phyloP scores from a whole-genome alignment of 352 stramenopile species.

The Phytophthora sp. region DNA sequence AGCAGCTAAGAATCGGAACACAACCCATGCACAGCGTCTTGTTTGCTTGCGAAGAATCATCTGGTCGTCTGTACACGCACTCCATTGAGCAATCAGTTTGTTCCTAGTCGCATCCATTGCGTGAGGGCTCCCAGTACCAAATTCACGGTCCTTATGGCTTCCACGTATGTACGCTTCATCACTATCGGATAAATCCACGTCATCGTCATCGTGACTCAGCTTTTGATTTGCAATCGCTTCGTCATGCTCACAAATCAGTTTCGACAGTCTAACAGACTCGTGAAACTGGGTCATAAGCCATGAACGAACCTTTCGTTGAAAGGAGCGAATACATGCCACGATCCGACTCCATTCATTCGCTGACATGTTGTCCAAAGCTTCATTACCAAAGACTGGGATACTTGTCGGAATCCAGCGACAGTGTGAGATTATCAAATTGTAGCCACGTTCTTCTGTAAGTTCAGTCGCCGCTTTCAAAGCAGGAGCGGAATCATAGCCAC shows the following conservation, averaged over 20 bases:
- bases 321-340: slow-evolving; percentile 34
- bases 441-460: slow-evolving; percentile 28
- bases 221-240: slow-evolving; percentile 41
- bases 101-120: slow-evolving; percentile 19
- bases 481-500: slow-evolving; percentile 51
- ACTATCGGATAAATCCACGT: slow-evolving; percentile 30
- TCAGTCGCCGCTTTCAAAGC: slow-evolving; percentile 17
- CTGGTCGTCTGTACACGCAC: slow-evolving; percentile 66
- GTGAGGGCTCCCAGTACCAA: background rate
- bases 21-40: slow-evolving; percentile 74
- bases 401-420: slow-evolving; percentile 74
- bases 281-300: slow-evolving; percentile 33
- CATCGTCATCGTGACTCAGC: slow-evolving; percentile 44
- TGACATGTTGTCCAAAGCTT: slow-evolving; percentile 42
- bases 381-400: slow-evolving; percentile 62
- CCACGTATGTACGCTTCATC: slow-evolving; percentile 30
- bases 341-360: slow-evolving; percentile 38
- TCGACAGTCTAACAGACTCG: slow-evolving; percentile 40
- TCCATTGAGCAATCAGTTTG: slow-evolving; percentile 48
- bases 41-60: slow-evolving; percentile 78
- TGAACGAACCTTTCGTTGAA: slow-evolving; percentile 51
- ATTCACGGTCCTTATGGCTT: slow-evolving; percentile 2
- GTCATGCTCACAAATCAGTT: slow-evolving; percentile 48
- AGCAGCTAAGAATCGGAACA: slow-evolving; percentile 82
- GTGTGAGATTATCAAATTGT: slow-evolving; percentile 55